These are phyloP conservation scores for Vanrija pseudolonga DNA, from an alignment of 1,284 basidiomycete genomes.

Conservation along the genomic window DNA sequence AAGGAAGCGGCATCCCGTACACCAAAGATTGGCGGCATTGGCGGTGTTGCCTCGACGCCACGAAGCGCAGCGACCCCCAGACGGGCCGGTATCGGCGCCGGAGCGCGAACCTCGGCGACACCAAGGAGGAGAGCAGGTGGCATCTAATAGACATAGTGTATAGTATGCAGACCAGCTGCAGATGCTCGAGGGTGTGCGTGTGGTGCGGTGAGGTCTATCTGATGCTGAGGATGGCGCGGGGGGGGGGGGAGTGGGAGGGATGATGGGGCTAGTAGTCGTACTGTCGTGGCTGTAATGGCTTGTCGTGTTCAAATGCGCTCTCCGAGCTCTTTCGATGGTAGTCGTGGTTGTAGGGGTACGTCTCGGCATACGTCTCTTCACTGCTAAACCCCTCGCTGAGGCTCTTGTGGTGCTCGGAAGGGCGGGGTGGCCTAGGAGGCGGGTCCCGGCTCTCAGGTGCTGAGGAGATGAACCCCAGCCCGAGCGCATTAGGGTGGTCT, in stretches of 20 bases:
- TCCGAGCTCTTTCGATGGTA: background rate
- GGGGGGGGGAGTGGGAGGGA: background rate
- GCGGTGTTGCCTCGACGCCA: conserved; percentile 33
- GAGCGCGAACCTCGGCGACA: conserved; percentile 57
- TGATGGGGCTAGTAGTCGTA: background rate
- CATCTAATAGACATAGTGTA: conserved; percentile 27
- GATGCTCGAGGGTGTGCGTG: background rate
- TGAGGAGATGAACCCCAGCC: too few species aligned
- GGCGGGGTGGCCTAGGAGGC: too few species aligned
- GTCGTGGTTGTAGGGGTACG: too few species aligned
- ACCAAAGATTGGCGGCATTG: conserved; percentile 70
- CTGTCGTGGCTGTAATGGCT: background rate
- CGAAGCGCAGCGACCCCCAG: conserved; percentile 57
- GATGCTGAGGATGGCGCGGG: background rate
- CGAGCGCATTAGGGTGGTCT: too few species aligned
- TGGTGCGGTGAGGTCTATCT: background rate
- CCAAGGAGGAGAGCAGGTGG: conserved; percentile 51
- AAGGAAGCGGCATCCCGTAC: conserved; percentile 60
- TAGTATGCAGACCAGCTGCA: background rate
- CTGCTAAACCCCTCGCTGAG: too few species aligned
- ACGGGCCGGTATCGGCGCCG: conserved; percentile 59
- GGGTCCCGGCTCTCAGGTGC: too few species aligned
- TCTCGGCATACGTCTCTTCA: too few species aligned
- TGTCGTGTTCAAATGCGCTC: background rate
- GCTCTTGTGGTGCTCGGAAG: too few species aligned